Conservation (phyloP, 176 grass and related monocot genomes). For the Pontederia paniculata region DNA sequence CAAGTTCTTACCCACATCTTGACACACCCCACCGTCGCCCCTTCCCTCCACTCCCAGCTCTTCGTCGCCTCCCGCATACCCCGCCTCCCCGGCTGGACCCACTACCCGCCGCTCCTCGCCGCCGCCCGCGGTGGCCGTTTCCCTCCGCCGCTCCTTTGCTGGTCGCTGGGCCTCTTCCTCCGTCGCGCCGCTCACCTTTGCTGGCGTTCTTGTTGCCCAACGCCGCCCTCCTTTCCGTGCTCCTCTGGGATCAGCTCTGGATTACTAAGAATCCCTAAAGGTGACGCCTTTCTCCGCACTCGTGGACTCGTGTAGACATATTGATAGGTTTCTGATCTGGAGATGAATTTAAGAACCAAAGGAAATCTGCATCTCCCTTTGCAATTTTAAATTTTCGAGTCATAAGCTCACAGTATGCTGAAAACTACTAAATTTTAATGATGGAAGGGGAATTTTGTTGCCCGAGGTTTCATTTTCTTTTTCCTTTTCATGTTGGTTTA, state of each 20-base stretch:
- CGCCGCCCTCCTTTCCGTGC: slow-evolving; percentile 2
- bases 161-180: slow-evolving; percentile 48
- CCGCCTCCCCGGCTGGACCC: slow-evolving; percentile 27
- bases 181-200: slow-evolving; percentile 26
- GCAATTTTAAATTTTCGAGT: no score
- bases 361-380: no score
- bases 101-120: slow-evolving; percentile 51
- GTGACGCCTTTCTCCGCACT: not conserved
- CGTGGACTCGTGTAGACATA: not conserved
- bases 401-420: no score
- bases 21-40: slow-evolving; percentile 33
- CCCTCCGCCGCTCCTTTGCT: slow-evolving; percentile 26
- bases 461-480: no score
- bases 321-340: no score
- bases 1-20: slow-evolving; percentile 57
- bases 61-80: slow-evolving; percentile 47
- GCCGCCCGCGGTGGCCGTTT: not conserved
- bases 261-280: not conserved
- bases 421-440: no score
- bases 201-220: slow-evolving; percentile 7
- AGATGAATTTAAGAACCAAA: no score
- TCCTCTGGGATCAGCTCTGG: slow-evolving; percentile 15
- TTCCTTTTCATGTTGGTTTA: no score
- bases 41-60: slow-evolving; percentile 82
- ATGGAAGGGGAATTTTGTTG: no score